Evolutionary conservation across 176 grass and related monocot species (phyloP), one percentile per base, ranked within the genome.

Genomic region (Ampelocalamus luodianensis): DNA sequence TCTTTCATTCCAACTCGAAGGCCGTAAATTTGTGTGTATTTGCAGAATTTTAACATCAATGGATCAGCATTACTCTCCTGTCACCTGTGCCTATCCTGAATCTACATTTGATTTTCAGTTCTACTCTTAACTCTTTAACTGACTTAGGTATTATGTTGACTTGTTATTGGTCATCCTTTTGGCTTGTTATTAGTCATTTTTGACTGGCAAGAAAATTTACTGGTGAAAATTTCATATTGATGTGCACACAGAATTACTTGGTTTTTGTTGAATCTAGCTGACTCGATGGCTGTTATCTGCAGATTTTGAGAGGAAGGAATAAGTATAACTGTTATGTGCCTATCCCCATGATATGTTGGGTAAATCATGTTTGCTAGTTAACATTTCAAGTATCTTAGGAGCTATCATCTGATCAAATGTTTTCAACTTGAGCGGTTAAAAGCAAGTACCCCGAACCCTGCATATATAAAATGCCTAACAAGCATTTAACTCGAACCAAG

Each of bases 331-430:
- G 10, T 76, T 77, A 68, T 69, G 14, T 68, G 39, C 66, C 36
- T 71, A n/a, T 48, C 1, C 74, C 43, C 23, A 43, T 18, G 29
- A 80, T 54, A 84, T 55, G 44, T 53, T 44, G 18, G 45, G 34
- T 72, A 82, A 55, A 77, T 77, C 44, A 38, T 43, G 18, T 72
- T 67, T 77, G 54, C 62, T 74, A 73, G 68, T 50, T 88, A 51
- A 51, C 29, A 71, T 54, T 32, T 73, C 3, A n/a, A 65, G 43
- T 80, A 65, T 87, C 42, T 55, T 20, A 37, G 45, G 32, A 72
- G 55, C 34, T 88, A 51, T 14, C 58, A 37, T 78, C 46, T 84
- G 13, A 46, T 36, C 22, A 44, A 27, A 14, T 65, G 37, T 42
- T 74, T 74, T 74, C 36, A 81, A 55, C 7, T 67, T 65, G 45